Base-by-base conservation (phyloP, 768 basidiomycete genomes). In the Asterophora parasitica region DNA sequence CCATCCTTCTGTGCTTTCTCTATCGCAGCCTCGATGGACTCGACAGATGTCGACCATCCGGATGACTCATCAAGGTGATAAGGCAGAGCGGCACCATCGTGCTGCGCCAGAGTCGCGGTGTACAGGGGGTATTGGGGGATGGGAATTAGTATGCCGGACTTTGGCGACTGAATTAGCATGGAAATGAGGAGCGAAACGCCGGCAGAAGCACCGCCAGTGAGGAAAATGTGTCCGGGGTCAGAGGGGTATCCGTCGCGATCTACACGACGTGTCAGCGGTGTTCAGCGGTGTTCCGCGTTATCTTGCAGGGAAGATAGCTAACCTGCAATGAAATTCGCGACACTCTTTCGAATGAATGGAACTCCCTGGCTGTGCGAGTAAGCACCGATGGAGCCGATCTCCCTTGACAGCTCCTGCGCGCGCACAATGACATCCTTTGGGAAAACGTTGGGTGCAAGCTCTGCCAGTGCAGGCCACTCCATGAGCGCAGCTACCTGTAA, bases 61-160 rank as follows among this genome's bases (percentile, higher is more conserved):
- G 79, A 69, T 1, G 77, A 59, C 65, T 96, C 94, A 55, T 92
- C 82, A 15, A 98, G 85, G 66, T 88, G 81, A 68, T 98, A 99
- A 0, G 92, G 90, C 34, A 97, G 71, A 0, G 89, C 72, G 4
- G 77, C 71, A n/a, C 93, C 94, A 37, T 76, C 75, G 63, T 79
- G 81, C 58, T 92, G 86, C 1, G 95, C 89, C 42, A 99, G 82
- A 1, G 93, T 83, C 27, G 95, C 95, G 31, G 94, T 97, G 68
- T 99, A 99, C 9, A 99, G 77, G 1, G 95, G 95, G 65, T 99
- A 98, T 69, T 99, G 95, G 2, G 95, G 95, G 53, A 99, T 98
- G 27, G 95, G 95, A 60, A 98, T 96, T 44, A 95, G 79, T 58
- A 95, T 78, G 6, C 91, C 92, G 40, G 80, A 79, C 20, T 71